Evolutionary conservation across 805 yeast species (phyloP), one percentile per base, ranked within the genome.

Genomic region (Spathaspora arborariae): DNA sequence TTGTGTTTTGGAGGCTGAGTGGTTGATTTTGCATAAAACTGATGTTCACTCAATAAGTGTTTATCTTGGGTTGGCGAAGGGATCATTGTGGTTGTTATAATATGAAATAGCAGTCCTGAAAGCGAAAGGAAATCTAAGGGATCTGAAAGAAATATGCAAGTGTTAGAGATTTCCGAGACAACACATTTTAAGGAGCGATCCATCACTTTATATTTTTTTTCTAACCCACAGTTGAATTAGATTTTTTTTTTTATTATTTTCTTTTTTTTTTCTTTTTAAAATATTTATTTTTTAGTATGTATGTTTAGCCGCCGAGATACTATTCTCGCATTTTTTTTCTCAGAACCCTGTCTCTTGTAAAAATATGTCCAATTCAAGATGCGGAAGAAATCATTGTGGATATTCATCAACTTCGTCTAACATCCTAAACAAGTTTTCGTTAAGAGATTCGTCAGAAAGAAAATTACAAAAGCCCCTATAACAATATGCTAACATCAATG

Each of bases 51-150:
- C 41, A 59, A 50, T 44, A 59, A 50, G 27, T 44, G 41, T 6
- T 36, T 30, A 40, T 59, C 64, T 21, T 47, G 24, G 5, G 55
- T 46, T n/a, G 64, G 63, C 34, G 47, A 46, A 11, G 64, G 64
- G 20, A 57, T 51, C 62, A 58, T 58, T 10, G 2, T 30, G 35
- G 18, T 30, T n/a, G 18, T 6, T 3, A 10, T 3, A 10, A 2
- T 10, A 10, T 13, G 35, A 13, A 30, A 30, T n/a, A 15, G 10
- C n/a, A 30, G n/a, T 30, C 35, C 35, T 13, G 18, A 30, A 30
- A 30, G 15, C n/a, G 18, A n/a, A n/a, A 8, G 18, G 35, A 7
- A 30, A 13, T 13, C 6, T 15, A 15, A 30, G n/a, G 8, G 18
- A 3, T 13, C 4, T 13, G 18, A 30, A 8, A 13, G n/a, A 13